Percentiles rank a stretch among this genome's conserved stretches.
These are phyloP conservation scores for Salvia rosmarinus DNA, from an alignment of 257 asterid genomes.

Conservation along the genomic window DNA sequence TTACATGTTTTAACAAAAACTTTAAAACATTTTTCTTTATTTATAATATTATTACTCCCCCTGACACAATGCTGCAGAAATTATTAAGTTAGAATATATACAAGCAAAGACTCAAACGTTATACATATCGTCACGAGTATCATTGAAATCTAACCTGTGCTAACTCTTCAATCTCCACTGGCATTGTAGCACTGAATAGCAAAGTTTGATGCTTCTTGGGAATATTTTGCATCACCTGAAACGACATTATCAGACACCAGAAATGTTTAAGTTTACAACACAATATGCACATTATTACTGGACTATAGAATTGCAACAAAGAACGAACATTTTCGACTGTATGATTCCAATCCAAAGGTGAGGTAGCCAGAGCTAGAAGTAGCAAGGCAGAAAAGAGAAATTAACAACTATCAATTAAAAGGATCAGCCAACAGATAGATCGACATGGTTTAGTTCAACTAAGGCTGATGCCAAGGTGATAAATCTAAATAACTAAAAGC, in stretches of 20 bases:
- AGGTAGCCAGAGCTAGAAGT: not conserved
- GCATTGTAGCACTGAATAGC: slow-evolving; percentile 95
- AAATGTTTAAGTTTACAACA: slow-evolving; percentile 19
- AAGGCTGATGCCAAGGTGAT: not conserved
- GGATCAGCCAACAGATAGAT: slow-evolving; percentile 1
- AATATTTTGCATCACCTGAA: slow-evolving; percentile 85
- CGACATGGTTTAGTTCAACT: slow-evolving; percentile 23
- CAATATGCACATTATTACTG: not conserved
- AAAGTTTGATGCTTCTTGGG: slow-evolving; percentile 80
- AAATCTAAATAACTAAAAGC: not conserved
- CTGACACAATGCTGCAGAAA: not conserved
- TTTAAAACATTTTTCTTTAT: not conserved
- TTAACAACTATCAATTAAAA: not conserved
- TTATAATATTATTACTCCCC: not conserved
- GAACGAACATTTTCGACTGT: not conserved
- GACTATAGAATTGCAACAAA: slow-evolving; percentile 2
- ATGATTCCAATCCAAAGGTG: not conserved
- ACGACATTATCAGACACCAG: slow-evolving; percentile 28
- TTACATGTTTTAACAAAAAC: slow-evolving; percentile 4
- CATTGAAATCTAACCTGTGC: slow-evolving; percentile 61
- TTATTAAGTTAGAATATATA: slow-evolving; percentile 13
- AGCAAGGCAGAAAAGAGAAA: not conserved
- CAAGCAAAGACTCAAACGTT: not conserved
- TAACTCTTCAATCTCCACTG: slow-evolving; percentile 83
- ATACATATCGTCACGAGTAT: not conserved